A percentile compares a stretch with the other conserved stretches of the same genome.
phyloP scores from a whole-genome alignment of 495 filamentous ascomycete genomes.

The Penicillium chermesinum region DNA sequence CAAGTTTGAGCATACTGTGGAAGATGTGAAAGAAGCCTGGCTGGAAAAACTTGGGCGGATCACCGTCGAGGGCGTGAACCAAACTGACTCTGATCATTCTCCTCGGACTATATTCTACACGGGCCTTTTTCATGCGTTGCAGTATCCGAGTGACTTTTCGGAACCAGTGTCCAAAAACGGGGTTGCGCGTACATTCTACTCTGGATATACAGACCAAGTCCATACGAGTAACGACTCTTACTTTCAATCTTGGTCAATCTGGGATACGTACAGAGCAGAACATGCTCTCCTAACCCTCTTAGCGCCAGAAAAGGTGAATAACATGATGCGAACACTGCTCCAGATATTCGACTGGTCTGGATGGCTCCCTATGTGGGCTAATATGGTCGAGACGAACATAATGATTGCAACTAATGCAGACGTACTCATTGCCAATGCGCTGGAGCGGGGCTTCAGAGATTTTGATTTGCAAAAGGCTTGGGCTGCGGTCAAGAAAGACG shows the following conservation, averaged over 20 bases:
- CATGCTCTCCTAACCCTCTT: constrained; percentile 22
- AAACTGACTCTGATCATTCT: constrained; percentile 17
- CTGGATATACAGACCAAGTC: constrained; percentile 23
- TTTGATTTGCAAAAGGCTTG: constrained; percentile 21
- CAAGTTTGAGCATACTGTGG: constrained; percentile 16
- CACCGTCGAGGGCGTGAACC: constrained; percentile 17
- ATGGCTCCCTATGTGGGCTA: constrained; percentile 27
- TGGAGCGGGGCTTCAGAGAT: constrained; percentile 21
- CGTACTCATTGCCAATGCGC: constrained; percentile 21
- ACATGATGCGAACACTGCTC: constrained; percentile 25
- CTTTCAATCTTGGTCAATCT: constrained; percentile 30
- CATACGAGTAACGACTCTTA: constrained; percentile 20
- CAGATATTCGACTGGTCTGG: constrained; percentile 26
- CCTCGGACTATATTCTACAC: constrained; percentile 23
- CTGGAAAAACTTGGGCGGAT: constrained; percentile 25
- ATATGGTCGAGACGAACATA: constrained; percentile 26
- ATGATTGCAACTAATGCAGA: constrained; percentile 30
- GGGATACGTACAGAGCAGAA: constrained; percentile 27
- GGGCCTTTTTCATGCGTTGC: constrained; percentile 21
- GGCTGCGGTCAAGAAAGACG: constrained; percentile 21
- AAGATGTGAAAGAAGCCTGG: constrained; percentile 18
- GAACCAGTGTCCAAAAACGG: constrained; percentile 13
- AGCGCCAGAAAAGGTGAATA: constrained; percentile 23
- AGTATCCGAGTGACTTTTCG: constrained; percentile 26
- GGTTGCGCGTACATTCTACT: constrained; percentile 14